Evolutionary conservation across 2,329 filamentous ascomycete species (phyloP).

Genomic region (Xylariales sp.): DNA sequence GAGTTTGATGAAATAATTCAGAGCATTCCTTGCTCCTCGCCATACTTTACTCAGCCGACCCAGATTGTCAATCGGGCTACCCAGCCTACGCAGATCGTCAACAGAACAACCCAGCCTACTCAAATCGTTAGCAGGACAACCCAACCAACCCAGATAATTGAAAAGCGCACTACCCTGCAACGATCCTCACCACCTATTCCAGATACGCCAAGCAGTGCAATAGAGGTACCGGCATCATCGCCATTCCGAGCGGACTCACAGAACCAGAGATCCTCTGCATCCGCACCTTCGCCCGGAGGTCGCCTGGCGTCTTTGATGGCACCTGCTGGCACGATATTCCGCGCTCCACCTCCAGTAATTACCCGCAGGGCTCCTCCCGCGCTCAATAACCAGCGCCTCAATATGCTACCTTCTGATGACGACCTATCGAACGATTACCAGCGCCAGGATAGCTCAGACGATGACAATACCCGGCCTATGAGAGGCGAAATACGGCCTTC

Average conservation of each 20-base stretch:
- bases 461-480: conserved; percentile 19
- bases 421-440: conserved; percentile 26
- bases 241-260: conserved; percentile 47
- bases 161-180: conserved; percentile 26
- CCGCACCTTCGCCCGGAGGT: conserved; percentile 17
- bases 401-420: conserved; percentile 23
- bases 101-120: conserved; percentile 53
- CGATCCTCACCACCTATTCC: conserved; percentile 27
- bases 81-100: conserved; percentile 58
- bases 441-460: conserved; percentile 25
- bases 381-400: conserved; percentile 21
- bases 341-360: conserved; percentile 34
- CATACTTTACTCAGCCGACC: conserved; percentile 44
- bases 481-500: conserved; percentile 27
- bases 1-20: conserved; percentile 43
- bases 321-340: conserved; percentile 69
- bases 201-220: conserved; percentile 37
- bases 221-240: conserved; percentile 90
- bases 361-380: conserved; percentile 24
- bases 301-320: conserved; percentile 62
- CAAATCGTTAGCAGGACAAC: conserved; percentile 48
- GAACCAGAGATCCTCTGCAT: conserved; percentile 9
- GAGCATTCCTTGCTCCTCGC: conserved; percentile 30
- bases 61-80: conserved; percentile 18
- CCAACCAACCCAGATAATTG: conserved; percentile 38